Evolutionary conservation across 306 rosid genomes (phyloP), one percentile per base, ranked within the genome.

Genomic region (Quillaja saponaria): DNA sequence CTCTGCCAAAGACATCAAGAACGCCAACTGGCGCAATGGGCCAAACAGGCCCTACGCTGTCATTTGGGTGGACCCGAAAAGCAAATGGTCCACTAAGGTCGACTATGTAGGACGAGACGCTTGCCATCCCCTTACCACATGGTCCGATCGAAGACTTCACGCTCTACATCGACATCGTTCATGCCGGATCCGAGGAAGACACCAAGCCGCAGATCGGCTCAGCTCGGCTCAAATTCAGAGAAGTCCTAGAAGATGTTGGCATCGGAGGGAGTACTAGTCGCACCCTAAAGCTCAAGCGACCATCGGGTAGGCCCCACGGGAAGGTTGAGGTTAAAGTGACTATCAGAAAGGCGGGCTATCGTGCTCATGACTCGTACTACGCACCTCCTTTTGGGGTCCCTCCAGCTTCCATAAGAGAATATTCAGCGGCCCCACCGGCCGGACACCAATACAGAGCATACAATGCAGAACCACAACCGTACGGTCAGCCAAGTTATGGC

Each of bases 221-320:
- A 0, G 78, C 84, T 9, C 59, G 60, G 5, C 80, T 78, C 62
- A 53, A 12, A 14, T 75, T 82, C 28, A 55, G 55, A 13, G n/a
- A n/a, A n/a, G n/a, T n/a, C n/a, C n/a, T n/a, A n/a, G n/a, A n/a
- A n/a, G 81, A 75, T 33, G 78, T 65, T 7, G 81, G 87, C 11
- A 18, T 37, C 44, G 78, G 73, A 11, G 76, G 69, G 20, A 56
- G 69, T 10, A 40, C 59, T 51, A 67, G 40, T 13, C 82, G 82
- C 11, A 65, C 76, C n/a, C 67, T 82, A 3, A 48, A 72, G 50
- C 74, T 82, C 60, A 79, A 79, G 33, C 75, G 87, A 9, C 82
- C 87, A 0, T 79, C 87, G 1, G 87, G 87, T 0, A 63, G 87
- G 63, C 87, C 84, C 11, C 84, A 82, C 17, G 87, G 87, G 0